phyloP scores from a whole-genome alignment of 331 rosid genomes.

The Arachis monticola region DNA sequence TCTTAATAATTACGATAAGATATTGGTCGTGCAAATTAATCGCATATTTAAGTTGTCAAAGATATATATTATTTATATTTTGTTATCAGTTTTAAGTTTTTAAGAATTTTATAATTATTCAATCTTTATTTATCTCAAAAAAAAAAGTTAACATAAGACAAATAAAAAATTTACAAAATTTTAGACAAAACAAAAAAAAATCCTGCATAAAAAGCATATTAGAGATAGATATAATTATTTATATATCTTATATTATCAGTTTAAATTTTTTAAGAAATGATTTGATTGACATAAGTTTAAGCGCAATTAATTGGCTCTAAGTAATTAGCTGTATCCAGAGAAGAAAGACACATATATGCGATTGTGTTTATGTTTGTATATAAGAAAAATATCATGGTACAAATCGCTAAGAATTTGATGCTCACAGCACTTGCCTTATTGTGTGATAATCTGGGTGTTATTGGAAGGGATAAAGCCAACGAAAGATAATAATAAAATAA shows the following conservation, averaged over 20 bases:
- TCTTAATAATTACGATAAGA: constrained; percentile 10
- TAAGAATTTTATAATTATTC: too few species aligned
- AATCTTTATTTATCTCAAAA: too few species aligned
- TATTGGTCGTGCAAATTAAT: constrained; percentile 19
- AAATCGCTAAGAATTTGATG: constrained; percentile 42
- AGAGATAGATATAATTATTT: too few species aligned
- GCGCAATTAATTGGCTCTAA: background rate
- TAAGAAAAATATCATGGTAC: constrained; percentile 21
- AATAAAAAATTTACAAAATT: too few species aligned
- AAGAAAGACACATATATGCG: background rate
- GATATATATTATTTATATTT: too few species aligned
- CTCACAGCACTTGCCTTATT: constrained; percentile 32
- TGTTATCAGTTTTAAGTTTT: too few species aligned
- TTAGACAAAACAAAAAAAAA: too few species aligned
- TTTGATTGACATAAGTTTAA: background rate
- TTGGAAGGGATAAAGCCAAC: constrained; percentile 6
- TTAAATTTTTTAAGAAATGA: too few species aligned
- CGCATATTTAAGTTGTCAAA: background rate
- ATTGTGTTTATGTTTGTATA: background rate
- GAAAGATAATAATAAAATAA: background rate
- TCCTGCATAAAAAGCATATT: too few species aligned
- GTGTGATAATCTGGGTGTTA: constrained; percentile 33
- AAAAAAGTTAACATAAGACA: too few species aligned
- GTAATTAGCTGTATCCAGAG: constrained; percentile 7
- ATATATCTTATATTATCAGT: too few species aligned